Conservation (phyloP, 768 basidiomycete species). For the Neoboletus magnificus region DNA sequence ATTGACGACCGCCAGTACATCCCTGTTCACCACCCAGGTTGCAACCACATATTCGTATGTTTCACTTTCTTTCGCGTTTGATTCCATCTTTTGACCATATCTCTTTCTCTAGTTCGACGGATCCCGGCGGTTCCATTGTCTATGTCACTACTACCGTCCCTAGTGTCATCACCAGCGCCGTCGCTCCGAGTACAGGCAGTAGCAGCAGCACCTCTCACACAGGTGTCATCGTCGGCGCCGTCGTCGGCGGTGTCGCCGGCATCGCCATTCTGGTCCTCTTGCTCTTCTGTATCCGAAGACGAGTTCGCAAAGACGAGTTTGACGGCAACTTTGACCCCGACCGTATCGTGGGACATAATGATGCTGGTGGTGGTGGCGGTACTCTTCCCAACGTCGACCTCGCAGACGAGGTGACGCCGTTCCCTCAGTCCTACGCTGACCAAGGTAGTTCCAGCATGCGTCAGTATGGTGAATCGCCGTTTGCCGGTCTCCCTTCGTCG, state of each 20-base stretch:
- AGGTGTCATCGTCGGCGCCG: slow-evolving; percentile 49
- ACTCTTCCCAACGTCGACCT: slow-evolving; percentile 29
- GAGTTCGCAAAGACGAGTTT: slow-evolving; percentile 37
- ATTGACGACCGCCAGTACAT: neutral
- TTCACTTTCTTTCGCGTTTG: no score
- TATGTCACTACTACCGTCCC: slow-evolving; percentile 18
- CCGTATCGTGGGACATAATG: slow-evolving; percentile 32
- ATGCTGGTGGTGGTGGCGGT: slow-evolving; percentile 10
- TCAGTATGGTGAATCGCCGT: slow-evolving; percentile 17
- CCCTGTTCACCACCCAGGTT: slow-evolving; percentile 16
- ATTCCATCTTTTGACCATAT: neutral
- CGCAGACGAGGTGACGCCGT: slow-evolving; percentile 30
- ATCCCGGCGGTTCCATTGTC: slow-evolving; percentile 19
- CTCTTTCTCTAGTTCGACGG: slow-evolving; percentile 17
- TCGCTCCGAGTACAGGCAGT: neutral
- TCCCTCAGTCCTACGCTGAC: slow-evolving; percentile 6
- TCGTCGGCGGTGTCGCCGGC: slow-evolving; percentile 45
- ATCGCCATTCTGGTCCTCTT: slow-evolving; percentile 29
- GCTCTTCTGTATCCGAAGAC: slow-evolving; percentile 29
- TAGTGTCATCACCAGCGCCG: slow-evolving; percentile 12
- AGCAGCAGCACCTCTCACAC: slow-evolving; percentile 17
- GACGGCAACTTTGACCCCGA: slow-evolving; percentile 52
- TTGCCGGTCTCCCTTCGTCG: slow-evolving; percentile 2
- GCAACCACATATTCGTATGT: slow-evolving; percentile 19
- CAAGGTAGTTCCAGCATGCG: slow-evolving; percentile 21